Evolutionary conservation across 495 filamentous ascomycete genomes (phyloP), one percentile per base, ranked within the genome.

Genomic region (Lentithecium fluviatile): DNA sequence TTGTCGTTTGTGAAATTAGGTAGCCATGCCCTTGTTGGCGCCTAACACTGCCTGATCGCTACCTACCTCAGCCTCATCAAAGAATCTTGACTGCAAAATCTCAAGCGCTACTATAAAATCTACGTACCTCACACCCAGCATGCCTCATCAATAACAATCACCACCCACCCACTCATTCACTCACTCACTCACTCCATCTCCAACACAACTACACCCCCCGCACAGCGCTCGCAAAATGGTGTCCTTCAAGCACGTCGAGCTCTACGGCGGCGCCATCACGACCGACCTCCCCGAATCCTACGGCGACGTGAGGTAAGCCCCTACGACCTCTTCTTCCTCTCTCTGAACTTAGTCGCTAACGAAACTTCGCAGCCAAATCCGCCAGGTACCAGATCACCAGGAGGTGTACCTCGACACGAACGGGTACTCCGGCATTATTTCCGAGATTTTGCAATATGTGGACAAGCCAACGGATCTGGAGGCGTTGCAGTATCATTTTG

Each of bases 301-400:
- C 75, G 78, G 83, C 57, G 91, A 96, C 71, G 88, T 88, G 56
- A 94, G 89, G 89, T 92, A 70, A 66, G 79, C n/a, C 48, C 71
- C 20, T 43, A 13, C 24, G 13, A 45, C 1, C 49, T 36, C 52
- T 34, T 38, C 55, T 19, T 25, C 32, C 26, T 47, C n/a, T n/a
- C n/a, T 29, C 50, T 36, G 29, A 25, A 49, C 43, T 45, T 25
- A n/a, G 56, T 59, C 36, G 2, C 45, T 54, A 58, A 50, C 21
- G n/a, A n/a, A n/a, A 40, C 24, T 21, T n/a, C 1, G 19, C 60
- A 95, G 89, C 75, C 79, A 78, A 52, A 83, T 96, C 71, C 90
- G 94, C 71, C 84, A 93, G 78, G 84, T 98, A 40, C 94, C 94
- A 46, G 89, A 96, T 72, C 85, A 95, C 74, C 91, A 98, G 76